Evolutionary conservation across 2,329 filamentous ascomycete genomes (phyloP).

Genomic region (Zasmidium citrigriseum): DNA sequence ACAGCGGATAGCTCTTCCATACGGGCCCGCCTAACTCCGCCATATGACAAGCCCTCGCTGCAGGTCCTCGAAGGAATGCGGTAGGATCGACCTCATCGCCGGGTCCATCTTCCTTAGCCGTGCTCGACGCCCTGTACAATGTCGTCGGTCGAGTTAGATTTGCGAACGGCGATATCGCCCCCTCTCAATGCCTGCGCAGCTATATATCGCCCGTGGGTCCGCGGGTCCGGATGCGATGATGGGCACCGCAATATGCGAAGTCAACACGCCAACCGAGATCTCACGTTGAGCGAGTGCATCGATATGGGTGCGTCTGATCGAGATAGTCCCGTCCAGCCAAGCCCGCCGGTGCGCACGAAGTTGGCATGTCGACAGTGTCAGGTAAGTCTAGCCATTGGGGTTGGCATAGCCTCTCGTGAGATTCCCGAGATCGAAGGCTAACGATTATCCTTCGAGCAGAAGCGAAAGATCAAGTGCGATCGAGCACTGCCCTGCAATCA

Average conservation of each 20-base stretch:
- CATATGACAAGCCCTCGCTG: background rate
- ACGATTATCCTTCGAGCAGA: slow-evolving; percentile 19
- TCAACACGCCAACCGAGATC: background rate
- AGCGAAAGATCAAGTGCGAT: slow-evolving; percentile 23
- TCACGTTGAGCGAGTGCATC: background rate
- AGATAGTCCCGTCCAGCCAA: background rate
- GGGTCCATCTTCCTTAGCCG: background rate
- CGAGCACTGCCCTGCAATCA: slow-evolving; percentile 16
- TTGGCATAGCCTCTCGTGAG: slow-evolving; percentile 19
- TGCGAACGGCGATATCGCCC: background rate
- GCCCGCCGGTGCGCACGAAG: background rate
- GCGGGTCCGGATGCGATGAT: background rate
- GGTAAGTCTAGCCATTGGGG: slow-evolving; percentile 22
- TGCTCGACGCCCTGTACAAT: background rate
- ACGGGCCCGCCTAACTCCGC: background rate
- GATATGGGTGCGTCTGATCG: background rate
- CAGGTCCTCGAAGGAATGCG: background rate
- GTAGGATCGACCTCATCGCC: background rate
- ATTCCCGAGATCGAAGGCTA: slow-evolving; percentile 14
- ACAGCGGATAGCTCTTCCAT: background rate
- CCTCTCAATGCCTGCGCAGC: too few species aligned
- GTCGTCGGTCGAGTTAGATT: background rate
- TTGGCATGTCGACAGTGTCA: slow-evolving; percentile 23
- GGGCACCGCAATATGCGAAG: background rate
- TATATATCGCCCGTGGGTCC: background rate